Percentiles rank a stretch among this genome's conserved stretches.
phyloP scores from a whole-genome alignment of 257 asterid species.

The Dorcoceras hygrometricum region DNA sequence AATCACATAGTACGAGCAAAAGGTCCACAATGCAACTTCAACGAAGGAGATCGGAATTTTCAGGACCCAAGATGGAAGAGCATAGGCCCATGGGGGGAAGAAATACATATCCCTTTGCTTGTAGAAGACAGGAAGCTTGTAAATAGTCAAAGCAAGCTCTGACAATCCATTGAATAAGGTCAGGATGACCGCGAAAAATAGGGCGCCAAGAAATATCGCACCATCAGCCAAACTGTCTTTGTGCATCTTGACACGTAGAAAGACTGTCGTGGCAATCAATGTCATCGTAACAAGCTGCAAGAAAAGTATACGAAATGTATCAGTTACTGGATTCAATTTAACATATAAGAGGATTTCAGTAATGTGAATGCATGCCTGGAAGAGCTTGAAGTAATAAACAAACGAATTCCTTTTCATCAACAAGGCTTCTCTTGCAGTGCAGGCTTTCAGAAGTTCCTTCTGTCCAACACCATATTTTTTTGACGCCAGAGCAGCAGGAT shows the following conservation, averaged over 20 bases:
- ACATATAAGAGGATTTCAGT: background rate
- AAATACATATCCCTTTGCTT: conserved; percentile 69
- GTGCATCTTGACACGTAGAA: conserved; percentile 51
- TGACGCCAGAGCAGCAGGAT: conserved; percentile 71
- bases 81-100: conserved; percentile 75
- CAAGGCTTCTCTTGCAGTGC: conserved; percentile 51
- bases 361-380: conserved; percentile 38
- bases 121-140: conserved; percentile 74
- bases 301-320: conserved; percentile 5
- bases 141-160: conserved; percentile 59
- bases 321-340: background rate
- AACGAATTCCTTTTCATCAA: conserved; percentile 63
- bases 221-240: conserved; percentile 41
- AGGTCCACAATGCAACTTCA: conserved; percentile 53
- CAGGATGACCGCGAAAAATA: conserved; percentile 37
- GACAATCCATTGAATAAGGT: conserved; percentile 64
- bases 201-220: conserved; percentile 41
- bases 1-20: conserved; percentile 52
- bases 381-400: conserved; percentile 44
- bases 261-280: conserved; percentile 38
- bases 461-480: conserved; percentile 49
- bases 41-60: conserved; percentile 49
- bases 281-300: conserved; percentile 46
- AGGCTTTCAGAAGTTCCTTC: conserved; percentile 56
- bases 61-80: conserved; percentile 61